Base-by-base conservation (phyloP, 176 grass and related monocot species). In the Paspalum notatum region DNA sequence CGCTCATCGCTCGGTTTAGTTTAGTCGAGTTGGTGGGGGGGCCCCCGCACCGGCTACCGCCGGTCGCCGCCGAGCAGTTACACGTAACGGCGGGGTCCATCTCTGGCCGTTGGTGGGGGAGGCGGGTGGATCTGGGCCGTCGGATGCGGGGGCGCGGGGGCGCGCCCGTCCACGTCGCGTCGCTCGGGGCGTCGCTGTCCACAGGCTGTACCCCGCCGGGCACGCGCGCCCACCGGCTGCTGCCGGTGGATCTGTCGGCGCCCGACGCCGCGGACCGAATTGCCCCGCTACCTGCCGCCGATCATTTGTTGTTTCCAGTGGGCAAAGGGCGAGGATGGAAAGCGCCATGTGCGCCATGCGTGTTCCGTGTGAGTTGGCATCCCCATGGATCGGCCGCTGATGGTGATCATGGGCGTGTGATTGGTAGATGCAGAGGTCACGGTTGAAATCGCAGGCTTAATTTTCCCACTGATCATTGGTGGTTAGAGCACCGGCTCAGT, bases 331-430 rank as follows among this genome's bases (percentile, higher is more conserved):
- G n/a, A n/a, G n/a, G n/a, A n/a, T n/a, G 2, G 72, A 47, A 85
- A 85, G 81, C 10, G 82, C 39, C 87, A 89, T 85, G 82, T 89
- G 87, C 87, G 53, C 63, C 82, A 81, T 64, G 82, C 87, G 87
- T 89, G 87, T 64, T 75, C 22, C 76, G 38, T 75, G 87, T 76
- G 55, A 76, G 76, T 70, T 71, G 87, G 76, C 87, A 85, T 76
- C 81, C n/a, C n/a, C n/a, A n/a, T n/a, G n/a, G 7, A 16, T 41
- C 25, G 11, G 4, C 22, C 32, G 32, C 10, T 59, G 57, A 16
- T 51, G 2, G 8, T 7, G 55, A 79, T 27, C 51, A 75, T 62
- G 68, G 69, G 46, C 15, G 0, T 9, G 45, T 75, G 62, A 80
- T 84, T 62, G 62, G 38, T 74, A 37, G 51, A 79, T 74, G 42